These are phyloP conservation scores for Phanerochaete sordida DNA, from an alignment of 768 basidiomycete genomes.

Conservation along the genomic window DNA sequence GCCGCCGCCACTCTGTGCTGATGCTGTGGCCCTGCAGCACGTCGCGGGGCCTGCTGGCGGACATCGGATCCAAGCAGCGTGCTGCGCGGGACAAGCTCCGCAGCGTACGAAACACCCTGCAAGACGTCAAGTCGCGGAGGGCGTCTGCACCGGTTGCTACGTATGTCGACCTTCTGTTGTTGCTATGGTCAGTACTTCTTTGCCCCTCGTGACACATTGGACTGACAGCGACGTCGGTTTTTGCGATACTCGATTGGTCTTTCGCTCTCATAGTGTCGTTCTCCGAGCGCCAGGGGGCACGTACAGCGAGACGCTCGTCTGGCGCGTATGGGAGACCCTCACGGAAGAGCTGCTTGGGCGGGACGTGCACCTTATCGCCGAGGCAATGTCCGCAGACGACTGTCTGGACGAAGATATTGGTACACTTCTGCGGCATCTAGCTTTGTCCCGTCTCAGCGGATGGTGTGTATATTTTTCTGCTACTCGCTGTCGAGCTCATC, in stretches of 20 bases:
- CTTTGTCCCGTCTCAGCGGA: not conserved
- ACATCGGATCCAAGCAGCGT: not conserved
- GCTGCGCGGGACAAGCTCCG: not conserved
- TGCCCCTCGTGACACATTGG: not conserved
- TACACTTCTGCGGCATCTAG: not conserved
- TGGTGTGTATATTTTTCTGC: not conserved
- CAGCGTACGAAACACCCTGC: not conserved
- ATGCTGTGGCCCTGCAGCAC: not conserved
- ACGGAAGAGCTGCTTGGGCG: not conserved
- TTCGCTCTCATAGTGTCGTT: not conserved
- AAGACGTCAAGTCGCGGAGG: not conserved
- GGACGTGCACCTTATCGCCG: not conserved
- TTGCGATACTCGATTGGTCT: not conserved
- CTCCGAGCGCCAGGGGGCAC: not conserved
- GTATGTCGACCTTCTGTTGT: not conserved
- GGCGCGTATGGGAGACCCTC: not conserved
- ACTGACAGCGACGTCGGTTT: not conserved
- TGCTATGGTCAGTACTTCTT: not conserved
- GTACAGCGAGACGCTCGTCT: not conserved
- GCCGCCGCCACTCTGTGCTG: not conserved
- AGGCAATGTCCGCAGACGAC: not conserved
- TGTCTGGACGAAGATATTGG: not conserved
- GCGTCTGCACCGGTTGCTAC: not conserved
- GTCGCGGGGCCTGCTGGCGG: not conserved
- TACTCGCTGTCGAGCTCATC: too few species aligned